Evolutionary conservation across 192 early-diverging fungal genomes (phyloP), one percentile per base, ranked within the genome.

Genomic region (Coemansia sp.): DNA sequence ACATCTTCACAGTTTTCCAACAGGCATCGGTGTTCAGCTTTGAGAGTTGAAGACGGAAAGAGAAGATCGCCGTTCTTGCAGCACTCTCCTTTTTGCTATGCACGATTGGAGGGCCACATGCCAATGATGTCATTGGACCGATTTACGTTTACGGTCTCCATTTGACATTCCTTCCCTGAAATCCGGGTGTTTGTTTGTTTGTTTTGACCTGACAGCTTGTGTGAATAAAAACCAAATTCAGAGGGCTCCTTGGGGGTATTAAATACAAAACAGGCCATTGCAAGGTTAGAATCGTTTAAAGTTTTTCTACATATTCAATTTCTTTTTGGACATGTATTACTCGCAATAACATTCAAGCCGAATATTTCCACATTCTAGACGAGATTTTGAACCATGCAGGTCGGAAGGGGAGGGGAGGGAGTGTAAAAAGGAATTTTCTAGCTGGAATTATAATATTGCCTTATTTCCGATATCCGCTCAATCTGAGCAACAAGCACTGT

Each of bases 91-190:
- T 30, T 34, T 20, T 2, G n/a, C 7, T 57, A 51, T 8, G 25
- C 23, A 6, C 7, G 43, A 18, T 20, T 53, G 29, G 51, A 29
- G 13, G 12, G 16, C 55, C 29, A 33, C 55, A 57, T 57, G 55
- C 55, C 13, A 31, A 57, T 57, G 55, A 57, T 57, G 55, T 57
- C n/a, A 57, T 57, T 57, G 55, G 55, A 57, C 55, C 55, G 26
- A 53, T 53, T 26, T 51, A 8, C 25, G 25, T 9, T 13, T 51
- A 13, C 2, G 23, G 48, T 26, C 48, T 49, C 8, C 10, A 13
- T 39, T 39, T n/a, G n/a, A n/a, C n/a, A n/a, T 39, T 39, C 15
- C 10, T 39, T 39, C 15, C 3, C 8, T 6, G 3, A 46, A 46
- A 46, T 12, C 43, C 43, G 16, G 12, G 7, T 20, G 16, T 20